Conservation (phyloP, 805 yeast genomes). For the Teunomyces barrocoloradensis region DNA sequence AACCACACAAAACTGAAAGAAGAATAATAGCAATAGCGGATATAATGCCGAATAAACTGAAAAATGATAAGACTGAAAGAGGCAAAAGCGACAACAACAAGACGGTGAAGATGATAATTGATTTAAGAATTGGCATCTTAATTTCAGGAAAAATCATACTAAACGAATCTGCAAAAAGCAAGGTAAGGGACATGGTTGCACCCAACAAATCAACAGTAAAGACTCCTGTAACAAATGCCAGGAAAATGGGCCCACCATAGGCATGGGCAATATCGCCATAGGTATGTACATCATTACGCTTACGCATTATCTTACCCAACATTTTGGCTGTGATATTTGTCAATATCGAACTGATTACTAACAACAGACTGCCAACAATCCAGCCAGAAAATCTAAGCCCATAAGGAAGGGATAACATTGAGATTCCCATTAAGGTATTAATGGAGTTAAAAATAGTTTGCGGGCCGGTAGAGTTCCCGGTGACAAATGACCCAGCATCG, state of each 20-base stretch:
- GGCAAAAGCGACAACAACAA: slow-evolving; percentile 65
- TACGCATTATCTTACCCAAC: slow-evolving; percentile 71
- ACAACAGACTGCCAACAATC: slow-evolving; percentile 59
- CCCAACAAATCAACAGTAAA: slow-evolving; percentile 79
- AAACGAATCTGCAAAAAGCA: slow-evolving; percentile 82
- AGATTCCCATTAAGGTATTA: slow-evolving; percentile 67
- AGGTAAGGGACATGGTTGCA: slow-evolving; percentile 76
- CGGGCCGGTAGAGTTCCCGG: slow-evolving; percentile 55
- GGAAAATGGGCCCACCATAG: slow-evolving; percentile 75
- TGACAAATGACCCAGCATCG: neutral
- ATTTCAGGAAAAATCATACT: slow-evolving; percentile 25
- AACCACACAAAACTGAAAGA: slow-evolving; percentile 60
- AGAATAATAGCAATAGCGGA: slow-evolving; percentile 66
- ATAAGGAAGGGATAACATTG: slow-evolving; percentile 62
- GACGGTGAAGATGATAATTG: slow-evolving; percentile 34
- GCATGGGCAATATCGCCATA: slow-evolving; percentile 87
- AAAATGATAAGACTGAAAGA: slow-evolving; percentile 64
- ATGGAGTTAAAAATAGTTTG: slow-evolving; percentile 68
- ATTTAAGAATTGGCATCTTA: slow-evolving; percentile 10
- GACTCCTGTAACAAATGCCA: slow-evolving; percentile 66
- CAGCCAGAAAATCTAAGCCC: slow-evolving; percentile 66
- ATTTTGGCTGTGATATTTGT: slow-evolving; percentile 79
- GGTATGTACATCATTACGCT: slow-evolving; percentile 76
- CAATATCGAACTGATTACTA: slow-evolving; percentile 58
- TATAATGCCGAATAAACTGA: slow-evolving; percentile 67